These are phyloP conservation scores for Babjeviella inositovora DNA, from an alignment of 805 yeast genomes.

Conservation along the genomic window DNA sequence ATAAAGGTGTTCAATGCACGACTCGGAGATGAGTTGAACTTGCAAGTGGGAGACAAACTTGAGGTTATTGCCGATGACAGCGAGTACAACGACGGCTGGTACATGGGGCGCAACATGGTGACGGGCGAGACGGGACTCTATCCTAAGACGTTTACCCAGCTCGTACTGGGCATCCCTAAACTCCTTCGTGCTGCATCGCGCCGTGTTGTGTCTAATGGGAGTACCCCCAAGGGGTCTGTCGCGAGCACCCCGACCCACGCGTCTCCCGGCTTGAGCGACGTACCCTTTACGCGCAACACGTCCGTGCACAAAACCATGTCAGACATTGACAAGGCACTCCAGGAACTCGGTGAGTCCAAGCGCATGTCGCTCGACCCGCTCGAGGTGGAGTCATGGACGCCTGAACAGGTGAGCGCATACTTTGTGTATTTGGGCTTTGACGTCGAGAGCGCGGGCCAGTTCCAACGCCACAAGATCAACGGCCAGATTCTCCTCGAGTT, in stretches of 20 bases:
- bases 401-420: constrained; percentile 71
- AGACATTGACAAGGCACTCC: constrained; percentile 61
- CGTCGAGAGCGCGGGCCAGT: constrained; percentile 55
- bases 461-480: constrained; percentile 76
- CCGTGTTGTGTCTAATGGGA: too few species aligned
- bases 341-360: constrained; percentile 28
- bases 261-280: too few species aligned
- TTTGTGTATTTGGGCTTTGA: constrained; percentile 66
- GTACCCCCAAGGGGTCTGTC: too few species aligned
- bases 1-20: constrained; percentile 81
- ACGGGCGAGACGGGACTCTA: constrained; percentile 74
- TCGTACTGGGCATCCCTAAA: constrained; percentile 9
- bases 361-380: constrained; percentile 20
- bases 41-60: constrained; percentile 70
- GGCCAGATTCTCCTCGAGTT: constrained; percentile 77
- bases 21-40: constrained; percentile 75
- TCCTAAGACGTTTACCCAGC: constrained; percentile 77
- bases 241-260: too few species aligned
- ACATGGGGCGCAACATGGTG: constrained; percentile 65
- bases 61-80: constrained; percentile 87
- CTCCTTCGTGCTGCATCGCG: too few species aligned
- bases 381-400: constrained; percentile 56
- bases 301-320: constrained; percentile 39
- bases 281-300: constrained; percentile 13
- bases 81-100: constrained; percentile 96